These are phyloP conservation scores for Hypoxylon intermedium DNA, from an alignment of 495 filamentous ascomycete species.

Conservation along the genomic window DNA sequence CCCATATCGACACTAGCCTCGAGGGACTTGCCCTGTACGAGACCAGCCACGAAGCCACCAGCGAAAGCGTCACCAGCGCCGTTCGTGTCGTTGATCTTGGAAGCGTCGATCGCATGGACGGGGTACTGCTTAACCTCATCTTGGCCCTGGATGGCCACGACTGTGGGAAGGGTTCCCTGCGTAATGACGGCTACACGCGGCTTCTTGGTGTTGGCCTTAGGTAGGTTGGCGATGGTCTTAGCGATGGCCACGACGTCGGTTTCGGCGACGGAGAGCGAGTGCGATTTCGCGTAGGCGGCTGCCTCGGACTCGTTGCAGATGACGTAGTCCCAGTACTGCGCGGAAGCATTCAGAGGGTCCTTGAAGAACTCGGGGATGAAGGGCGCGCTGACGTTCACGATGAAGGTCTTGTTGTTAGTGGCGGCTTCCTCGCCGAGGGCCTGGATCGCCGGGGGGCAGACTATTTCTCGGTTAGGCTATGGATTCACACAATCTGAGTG, in stretches of 20 bases:
- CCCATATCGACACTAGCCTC: slow-evolving; percentile 83
- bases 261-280: slow-evolving; percentile 68
- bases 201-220: slow-evolving; percentile 85
- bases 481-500: no score
- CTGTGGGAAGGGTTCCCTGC: slow-evolving; percentile 87
- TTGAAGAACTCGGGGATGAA: slow-evolving; percentile 99
- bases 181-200: slow-evolving; percentile 87
- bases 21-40: slow-evolving; percentile 82
- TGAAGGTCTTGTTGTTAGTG: slow-evolving; percentile 85
- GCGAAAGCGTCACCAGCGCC: slow-evolving; percentile 98
- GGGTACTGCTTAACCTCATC: slow-evolving; percentile 74
- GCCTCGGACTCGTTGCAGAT: slow-evolving; percentile 98
- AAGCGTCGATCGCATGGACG: slow-evolving; percentile 76
- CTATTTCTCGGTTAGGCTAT: slow-evolving; percentile 49
- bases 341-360: slow-evolving; percentile 82
- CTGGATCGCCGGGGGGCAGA: slow-evolving; percentile 87
- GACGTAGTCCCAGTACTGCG: slow-evolving; percentile 93
- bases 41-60: slow-evolving; percentile 87
- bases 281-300: slow-evolving; percentile 79
- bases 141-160: slow-evolving; percentile 77
- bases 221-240: slow-evolving; percentile 80
- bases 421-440: slow-evolving; percentile 90
- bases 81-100: slow-evolving; percentile 91
- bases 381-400: slow-evolving; percentile 88
- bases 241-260: slow-evolving; percentile 85